A percentile compares a stretch with the other conserved stretches of the same genome.
Conservation (phyloP, 2,329 filamentous ascomycete genomes). For the Colletotrichum gigasporum region DNA sequence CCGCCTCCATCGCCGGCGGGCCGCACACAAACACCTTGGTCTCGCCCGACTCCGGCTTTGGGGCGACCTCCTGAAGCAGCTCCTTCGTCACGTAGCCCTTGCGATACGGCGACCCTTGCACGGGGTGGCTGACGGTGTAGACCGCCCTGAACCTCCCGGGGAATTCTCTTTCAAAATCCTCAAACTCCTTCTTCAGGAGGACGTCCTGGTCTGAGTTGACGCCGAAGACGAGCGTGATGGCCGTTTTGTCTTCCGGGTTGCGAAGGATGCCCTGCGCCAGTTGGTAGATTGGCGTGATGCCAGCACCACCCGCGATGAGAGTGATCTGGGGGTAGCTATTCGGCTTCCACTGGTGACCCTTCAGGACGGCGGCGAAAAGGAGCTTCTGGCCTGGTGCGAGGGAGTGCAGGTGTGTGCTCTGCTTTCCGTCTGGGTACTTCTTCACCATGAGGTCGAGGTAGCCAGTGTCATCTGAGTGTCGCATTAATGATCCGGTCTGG, state of each 20-base stretch:
- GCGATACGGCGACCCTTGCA: slow-evolving; percentile 48
- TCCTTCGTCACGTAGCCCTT: slow-evolving; percentile 68
- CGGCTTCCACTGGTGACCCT: slow-evolving; percentile 63
- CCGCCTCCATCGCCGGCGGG: slow-evolving; percentile 72
- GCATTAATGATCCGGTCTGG: background rate
- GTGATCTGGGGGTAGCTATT: slow-evolving; percentile 62
- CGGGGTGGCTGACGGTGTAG: slow-evolving; percentile 65
- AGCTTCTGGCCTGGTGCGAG: slow-evolving; percentile 70
- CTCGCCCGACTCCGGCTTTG: slow-evolving; percentile 42
- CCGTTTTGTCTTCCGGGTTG: slow-evolving; percentile 69
- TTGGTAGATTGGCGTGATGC: slow-evolving; percentile 77
- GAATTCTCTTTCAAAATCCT: slow-evolving; percentile 58
- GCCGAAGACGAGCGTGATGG: slow-evolving; percentile 72
- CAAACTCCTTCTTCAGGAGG: slow-evolving; percentile 63
- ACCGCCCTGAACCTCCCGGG: slow-evolving; percentile 65
- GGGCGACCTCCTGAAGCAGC: slow-evolving; percentile 60
- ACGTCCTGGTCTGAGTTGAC: slow-evolving; percentile 73
- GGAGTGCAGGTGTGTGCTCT: slow-evolving; percentile 72
- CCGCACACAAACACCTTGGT: slow-evolving; percentile 76
- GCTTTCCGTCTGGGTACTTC: slow-evolving; percentile 72
- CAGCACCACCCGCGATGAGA: slow-evolving; percentile 76
- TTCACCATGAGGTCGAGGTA: slow-evolving; percentile 73
- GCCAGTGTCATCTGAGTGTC: slow-evolving; percentile 61
- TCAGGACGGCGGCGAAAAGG: slow-evolving; percentile 64
- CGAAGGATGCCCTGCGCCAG: slow-evolving; percentile 69